Conservation (phyloP, 2,329 filamentous ascomycete genomes). For the Phyllosticta capitalensis region DNA sequence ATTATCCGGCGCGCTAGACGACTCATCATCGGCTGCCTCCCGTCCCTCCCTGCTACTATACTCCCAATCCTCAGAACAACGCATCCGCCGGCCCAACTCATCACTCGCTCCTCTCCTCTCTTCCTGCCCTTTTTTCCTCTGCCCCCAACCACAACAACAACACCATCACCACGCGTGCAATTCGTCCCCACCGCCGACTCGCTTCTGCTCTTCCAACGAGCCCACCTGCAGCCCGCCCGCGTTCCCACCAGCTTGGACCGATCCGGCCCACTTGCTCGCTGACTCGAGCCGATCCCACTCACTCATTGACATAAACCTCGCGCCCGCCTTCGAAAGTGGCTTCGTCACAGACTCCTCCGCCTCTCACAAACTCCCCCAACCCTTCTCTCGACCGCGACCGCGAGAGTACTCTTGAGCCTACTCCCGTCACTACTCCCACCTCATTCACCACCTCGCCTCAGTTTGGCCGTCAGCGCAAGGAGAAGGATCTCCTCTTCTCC, state of each 20-base stretch:
- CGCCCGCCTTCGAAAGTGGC: constrained; percentile 7
- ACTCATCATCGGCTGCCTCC: not conserved
- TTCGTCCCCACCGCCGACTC: not conserved
- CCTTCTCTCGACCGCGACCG: constrained; percentile 12
- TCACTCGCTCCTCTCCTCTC: not conserved
- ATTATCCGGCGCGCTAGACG: not conserved
- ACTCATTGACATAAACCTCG: constrained; percentile 10
- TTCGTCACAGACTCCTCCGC: constrained; percentile 14
- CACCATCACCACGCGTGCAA: not conserved
- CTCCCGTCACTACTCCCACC: constrained; percentile 12
- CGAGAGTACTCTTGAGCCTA: constrained; percentile 12
- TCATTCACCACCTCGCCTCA: constrained; percentile 22
- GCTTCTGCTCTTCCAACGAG: not conserved
- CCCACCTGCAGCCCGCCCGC: not conserved
- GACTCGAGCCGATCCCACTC: constrained; percentile 11
- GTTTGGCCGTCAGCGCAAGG: constrained; percentile 33
- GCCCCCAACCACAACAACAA: too few relatives aligned
- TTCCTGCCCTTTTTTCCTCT: too few relatives aligned
- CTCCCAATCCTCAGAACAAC: not conserved
- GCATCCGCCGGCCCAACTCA: not conserved
- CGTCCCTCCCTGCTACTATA: not conserved
- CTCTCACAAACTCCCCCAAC: constrained; percentile 13
- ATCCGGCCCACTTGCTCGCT: constrained; percentile 9
- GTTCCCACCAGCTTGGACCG: constrained; percentile 10
- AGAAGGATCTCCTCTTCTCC: constrained; percentile 32